Evolutionary conservation across 2,329 filamentous ascomycete genomes (phyloP), one percentile per base, ranked within the genome.

Genomic region (Aspergillus tubingensis): DNA sequence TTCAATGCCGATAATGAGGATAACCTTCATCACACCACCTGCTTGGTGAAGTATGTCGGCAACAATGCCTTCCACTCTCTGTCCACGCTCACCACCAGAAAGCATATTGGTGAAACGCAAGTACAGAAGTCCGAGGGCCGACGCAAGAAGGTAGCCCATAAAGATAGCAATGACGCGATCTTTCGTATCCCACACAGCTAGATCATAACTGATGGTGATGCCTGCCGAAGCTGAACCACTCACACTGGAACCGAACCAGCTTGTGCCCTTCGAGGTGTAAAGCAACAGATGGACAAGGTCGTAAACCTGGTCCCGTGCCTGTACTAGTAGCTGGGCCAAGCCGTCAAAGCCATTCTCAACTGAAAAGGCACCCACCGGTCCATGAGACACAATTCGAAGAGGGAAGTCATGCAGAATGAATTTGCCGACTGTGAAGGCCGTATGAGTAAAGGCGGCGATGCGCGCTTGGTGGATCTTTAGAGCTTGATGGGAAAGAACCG

Each of bases 1-100:
- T 79, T 99, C 95, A 69, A 99, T 99, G 65, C 93, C 95, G 66
- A 99, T 99, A 70, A 99, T 98, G 62, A 98, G 80, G 54, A 99
- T 96, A 21, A 99, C 95, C 76, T 99, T 99, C 82, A 97, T 88
- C 8, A 99, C 94, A 13, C 96, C 95, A 44, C 95, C 96, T 51
- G 95, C 95, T 81, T 99, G 96, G 64, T 92, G 89, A 21, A 99
- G 82, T 1, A 88, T 84, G 64, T 98, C 94, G 23, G 94, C 89
- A 60, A 79, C 67, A 44, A 97, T 76, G 7, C 89, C 90, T 74
- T 98, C 93, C 3, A 86, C 76, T 62, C 81, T 82, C 60, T 85
- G 83, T 4, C 82, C 81, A 54, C 82, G 77, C 51, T 81, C 80
- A 3, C 81, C 80, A 25, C 79, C 79, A 57, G 88, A 88, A 64